Evolutionary conservation across 2,329 filamentous ascomycete species (phyloP), one percentile per base, ranked within the genome.

Genomic region (Lecanoromycetidae sp.): DNA sequence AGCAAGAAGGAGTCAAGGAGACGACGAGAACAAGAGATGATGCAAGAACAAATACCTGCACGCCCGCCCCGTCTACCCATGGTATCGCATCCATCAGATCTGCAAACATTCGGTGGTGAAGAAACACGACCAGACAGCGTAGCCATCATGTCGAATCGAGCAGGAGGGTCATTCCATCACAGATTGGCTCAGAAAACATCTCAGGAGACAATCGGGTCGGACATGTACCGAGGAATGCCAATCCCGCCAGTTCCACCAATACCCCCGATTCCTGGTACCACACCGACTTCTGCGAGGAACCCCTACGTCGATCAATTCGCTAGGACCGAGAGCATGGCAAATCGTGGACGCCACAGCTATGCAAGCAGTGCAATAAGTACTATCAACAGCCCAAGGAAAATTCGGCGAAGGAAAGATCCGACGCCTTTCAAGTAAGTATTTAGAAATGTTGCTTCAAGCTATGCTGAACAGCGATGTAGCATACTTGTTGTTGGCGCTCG

Each of bases 341-440:
- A 96, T 66, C 87, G 91, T 57, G 87, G 90, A 51, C 84, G 91
- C 55, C 94, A 94, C 68, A 95, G 88, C 69, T 96, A 95, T 67
- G 87, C 90, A 48, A 94, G 85, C 69, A 93, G 84, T 66, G 83
- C 85, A 45, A 77, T 90, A 56, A 94, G 86, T 71, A 84, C 86
- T 51, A 79, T 94, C 69, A 94, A 94, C 70, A 94, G 84, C 64
- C 90, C 91, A 54, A 80, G 91, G 56, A 80, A 88, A 61, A 82
- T 96, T 56, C 81, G 91, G 58, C 83, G 90, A 71, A 82, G 91
- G 70, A 96, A 94, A 72, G 91, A 98, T 61, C 91, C 91, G 7
- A 95, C 90, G 9, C 87, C 91, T 1, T 94, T 96, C 77, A 98
- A 98, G 90, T 96, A 72, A 76, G 87, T 76, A 49, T 20, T 15